Base-by-base conservation (phyloP, 306 rosid genomes). In the Trifolium repens region DNA sequence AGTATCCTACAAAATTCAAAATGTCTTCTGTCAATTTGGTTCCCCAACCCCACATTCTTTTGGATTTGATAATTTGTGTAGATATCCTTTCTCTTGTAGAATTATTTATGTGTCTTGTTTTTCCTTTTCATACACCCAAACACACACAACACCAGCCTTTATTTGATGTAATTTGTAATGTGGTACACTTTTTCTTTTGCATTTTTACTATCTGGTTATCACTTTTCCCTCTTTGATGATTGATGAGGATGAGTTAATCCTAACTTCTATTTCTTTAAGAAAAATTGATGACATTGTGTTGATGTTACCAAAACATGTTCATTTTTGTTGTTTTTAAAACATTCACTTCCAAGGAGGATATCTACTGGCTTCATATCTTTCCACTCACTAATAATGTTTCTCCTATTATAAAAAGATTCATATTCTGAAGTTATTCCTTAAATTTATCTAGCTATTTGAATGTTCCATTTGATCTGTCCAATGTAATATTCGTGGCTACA, bases 391-490 rank as follows among this genome's bases (percentile, higher is more conserved):
- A 63, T 50, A 12, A 67, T 54, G 47, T 42, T 50, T 81, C 30
- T 54, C 55, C 44, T 62, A 55, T 35, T 81, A 42, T 1, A 9
- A 66, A 15, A 30, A 44, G 14, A 74, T 60, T 67, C 42, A 27
- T 22, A 22, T 22, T 60, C 65, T 10, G 0, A 35, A 35, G 82
- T 71, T 80, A 40, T 84, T 90, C 93, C 97, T 92, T 96, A 88
- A 89, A 49, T 67, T 67, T 79, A 75, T 49, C 17, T 71, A 96
- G 99, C 89, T 96, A 96, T 84, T 90, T 96, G 87, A 96, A 96
- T 80, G 97, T 96, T 69, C 99, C 99, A 17, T 96, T 86, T 78
- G 98, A 96, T 91, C 97, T 96, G 69, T 92, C 98, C 79, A 96
- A 85, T 83, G 94, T 92, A 66, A 60, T 96, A 78, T 96, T 96